Base-by-base conservation (phyloP, 2,329 filamentous ascomycete genomes). In the Beauveria caledonica region DNA sequence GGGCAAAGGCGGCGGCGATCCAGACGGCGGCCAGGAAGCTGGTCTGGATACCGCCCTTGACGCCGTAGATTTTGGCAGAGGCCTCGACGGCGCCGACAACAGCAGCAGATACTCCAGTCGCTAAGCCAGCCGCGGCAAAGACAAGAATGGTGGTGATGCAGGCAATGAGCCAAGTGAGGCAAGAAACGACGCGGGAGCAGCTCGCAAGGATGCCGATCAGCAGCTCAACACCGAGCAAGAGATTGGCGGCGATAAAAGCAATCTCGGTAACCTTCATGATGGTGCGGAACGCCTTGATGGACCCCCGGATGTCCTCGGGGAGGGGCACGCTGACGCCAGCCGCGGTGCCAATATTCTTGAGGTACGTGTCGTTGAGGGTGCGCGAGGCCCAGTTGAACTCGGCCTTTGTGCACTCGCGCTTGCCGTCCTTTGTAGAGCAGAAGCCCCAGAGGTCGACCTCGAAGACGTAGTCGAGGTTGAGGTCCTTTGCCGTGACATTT, bases 371-470 rank as follows among this genome's bases (percentile, higher is more conserved):
- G 64, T 88, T 84, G 64, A 95, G 77, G 2, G 86, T 82, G 67
- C 88, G 80, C 73, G 87, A 83, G 68, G 88, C 91, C 85, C 90
- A 99, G 75, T 90, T 79, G 67, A 87, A 86, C 72, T 87, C 77
- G 59, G 86, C 80, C 66, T 85, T 79, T 58, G 86, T 87, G 83
- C 93, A 97, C 66, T 81, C 77, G 64, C 80, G 78, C 64, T 80
- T 78, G 67, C 79, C 78, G 45, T 62, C 62, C 15, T 80, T 75
- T 58, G 82, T 85, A 61, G 79, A 77, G 82, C 94, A 97, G 82
- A 92, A 96, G 71, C 88, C 89, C 89, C 90, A 96, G 42, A 97
- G 80, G 70, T 83, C 85, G 70, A 97, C 80, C 63, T 89, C 83
- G 82, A 97, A 97, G 69, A 86, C 80, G 70, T 93, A 85, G 68